Evolutionary conservation across 2,329 filamentous ascomycete genomes (phyloP).

Genomic region (Aspergillus nomiae): DNA sequence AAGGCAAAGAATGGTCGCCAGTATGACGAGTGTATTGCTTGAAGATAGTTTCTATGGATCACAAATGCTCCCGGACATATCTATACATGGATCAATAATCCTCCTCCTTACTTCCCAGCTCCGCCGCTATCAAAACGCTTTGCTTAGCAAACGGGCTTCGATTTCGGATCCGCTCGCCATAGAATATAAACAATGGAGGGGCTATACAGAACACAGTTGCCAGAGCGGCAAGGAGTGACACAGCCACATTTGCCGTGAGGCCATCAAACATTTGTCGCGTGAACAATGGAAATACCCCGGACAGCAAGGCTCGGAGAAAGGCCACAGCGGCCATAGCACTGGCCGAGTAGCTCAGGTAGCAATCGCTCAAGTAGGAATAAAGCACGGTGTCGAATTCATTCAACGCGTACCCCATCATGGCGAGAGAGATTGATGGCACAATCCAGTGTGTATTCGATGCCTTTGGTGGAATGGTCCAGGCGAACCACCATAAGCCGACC

Average conservation of each 20-base stretch:
- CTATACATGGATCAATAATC: neutral
- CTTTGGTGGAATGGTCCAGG: conserved; percentile 35
- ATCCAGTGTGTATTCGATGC: neutral
- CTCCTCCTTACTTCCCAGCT: neutral
- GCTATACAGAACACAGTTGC: conserved; percentile 46
- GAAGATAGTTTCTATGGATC: fast-evolving
- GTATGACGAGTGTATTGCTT: too few species aligned
- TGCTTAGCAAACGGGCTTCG: conserved; percentile 42
- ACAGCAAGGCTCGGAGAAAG: conserved; percentile 42
- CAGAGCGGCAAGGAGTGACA: conserved; percentile 43
- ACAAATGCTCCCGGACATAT: fast-evolving
- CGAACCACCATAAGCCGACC: conserved; percentile 50
- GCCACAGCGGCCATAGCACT: conserved; percentile 48
- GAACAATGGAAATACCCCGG: conserved; percentile 45
- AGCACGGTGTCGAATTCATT: conserved; percentile 50
- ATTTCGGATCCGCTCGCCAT: conserved; percentile 39
- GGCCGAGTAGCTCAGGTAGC: conserved; percentile 48
- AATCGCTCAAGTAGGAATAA: conserved; percentile 48
- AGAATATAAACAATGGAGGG: conserved; percentile 41
- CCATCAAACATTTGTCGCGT: conserved; percentile 43
- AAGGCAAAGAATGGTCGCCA: too few species aligned
- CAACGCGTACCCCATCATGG: conserved; percentile 50
- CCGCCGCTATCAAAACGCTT: conserved; percentile 18
- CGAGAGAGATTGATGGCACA: conserved; percentile 33
- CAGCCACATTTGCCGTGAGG: conserved; percentile 43